Base-by-base conservation (phyloP, 768 basidiomycete species). In the Harrya chromipes region DNA sequence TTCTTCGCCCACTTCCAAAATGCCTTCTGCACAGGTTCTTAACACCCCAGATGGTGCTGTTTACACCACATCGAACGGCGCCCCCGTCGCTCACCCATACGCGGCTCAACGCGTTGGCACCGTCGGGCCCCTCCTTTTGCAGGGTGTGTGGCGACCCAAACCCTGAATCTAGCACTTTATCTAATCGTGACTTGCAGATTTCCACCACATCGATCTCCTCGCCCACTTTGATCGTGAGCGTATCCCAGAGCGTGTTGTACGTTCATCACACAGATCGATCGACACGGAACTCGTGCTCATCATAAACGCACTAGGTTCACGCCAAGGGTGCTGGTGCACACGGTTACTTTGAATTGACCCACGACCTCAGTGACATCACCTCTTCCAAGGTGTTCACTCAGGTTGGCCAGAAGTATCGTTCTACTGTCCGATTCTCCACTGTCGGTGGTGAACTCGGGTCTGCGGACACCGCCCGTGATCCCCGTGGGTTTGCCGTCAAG, bases 201-300 rank as follows among this genome's bases (percentile, higher is more conserved):
- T 91, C 74, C 85, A 90, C 69, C 83, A 89, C 70, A 85, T 94
- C 63, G 91, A 93, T 71, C 75, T 87, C 42, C 82, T 98, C 54
- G 85, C 90, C 14, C 94, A 95, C 74, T 94, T 94, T 61, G 90
- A 91, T 68, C 85, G 90, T 52, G 94, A 97, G 71, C 87, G 95
- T 66, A 95, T 98, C 62, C 95, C 94, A 14, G 92, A 95, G 77
- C 90, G 92, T 69, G 86, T 90, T 56, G 92, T 85, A 68, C 57
- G 82, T 75, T 36, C 13, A 6, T 27, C 27, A 4, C 16, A 29
- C 20, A 23, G 34, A 31, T 38, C 27, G 21, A 29, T 42, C 2
- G 6, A 6, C 40, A 42, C 35, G 19, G 16, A n/a, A 38, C 48
- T 6, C 8, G 11, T 40, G 12, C 57, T 76, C 53, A 63, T 61